Conservation (phyloP, 2,329 filamentous ascomycete genomes). For the Blumeriella jaapii region DNA sequence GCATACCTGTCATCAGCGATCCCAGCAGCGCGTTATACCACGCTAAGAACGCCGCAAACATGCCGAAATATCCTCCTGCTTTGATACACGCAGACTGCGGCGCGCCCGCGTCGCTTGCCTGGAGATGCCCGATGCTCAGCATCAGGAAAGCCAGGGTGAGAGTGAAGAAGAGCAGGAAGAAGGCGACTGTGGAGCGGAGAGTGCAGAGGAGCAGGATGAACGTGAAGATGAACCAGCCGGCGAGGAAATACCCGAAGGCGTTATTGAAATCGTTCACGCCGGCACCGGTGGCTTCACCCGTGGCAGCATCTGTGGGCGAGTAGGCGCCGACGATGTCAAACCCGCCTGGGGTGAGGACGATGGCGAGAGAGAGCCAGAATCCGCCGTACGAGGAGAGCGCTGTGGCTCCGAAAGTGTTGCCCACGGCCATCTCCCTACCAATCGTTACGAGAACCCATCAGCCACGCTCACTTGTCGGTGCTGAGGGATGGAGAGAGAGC, state of each 20-base stretch:
- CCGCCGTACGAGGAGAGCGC: slow-evolving; percentile 51
- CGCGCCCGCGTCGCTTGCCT: slow-evolving; percentile 21
- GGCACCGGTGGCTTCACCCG: slow-evolving; percentile 12
- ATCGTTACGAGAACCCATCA: slow-evolving; percentile 2
- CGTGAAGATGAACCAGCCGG: slow-evolving; percentile 55
- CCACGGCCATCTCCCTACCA: slow-evolving; percentile 54
- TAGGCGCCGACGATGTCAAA: slow-evolving; percentile 37
- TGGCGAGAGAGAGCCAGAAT: slow-evolving; percentile 49
- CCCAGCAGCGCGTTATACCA: slow-evolving; percentile 86
- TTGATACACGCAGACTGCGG: slow-evolving; percentile 44
- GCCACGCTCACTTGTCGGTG: not conserved
- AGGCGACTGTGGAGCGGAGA: slow-evolving; percentile 46
- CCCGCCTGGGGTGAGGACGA: slow-evolving; percentile 45
- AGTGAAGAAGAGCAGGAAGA: slow-evolving; percentile 47
- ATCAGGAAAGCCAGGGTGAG: slow-evolving; percentile 47
- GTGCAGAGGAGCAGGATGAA: slow-evolving; percentile 45
- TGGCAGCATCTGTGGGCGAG: slow-evolving; percentile 1
- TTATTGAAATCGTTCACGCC: slow-evolving; percentile 33
- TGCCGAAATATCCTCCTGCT: slow-evolving; percentile 69
- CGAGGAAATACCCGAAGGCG: slow-evolving; percentile 45
- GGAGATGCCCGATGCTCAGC: slow-evolving; percentile 34
- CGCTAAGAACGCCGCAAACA: slow-evolving; percentile 67
- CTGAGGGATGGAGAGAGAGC: not conserved
- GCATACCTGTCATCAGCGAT: slow-evolving; percentile 58
- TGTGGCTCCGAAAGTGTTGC: slow-evolving; percentile 53